Evolutionary conservation across 208 protist genomes (phyloP).

Genomic region (Paratrypanosoma confusum): DNA sequence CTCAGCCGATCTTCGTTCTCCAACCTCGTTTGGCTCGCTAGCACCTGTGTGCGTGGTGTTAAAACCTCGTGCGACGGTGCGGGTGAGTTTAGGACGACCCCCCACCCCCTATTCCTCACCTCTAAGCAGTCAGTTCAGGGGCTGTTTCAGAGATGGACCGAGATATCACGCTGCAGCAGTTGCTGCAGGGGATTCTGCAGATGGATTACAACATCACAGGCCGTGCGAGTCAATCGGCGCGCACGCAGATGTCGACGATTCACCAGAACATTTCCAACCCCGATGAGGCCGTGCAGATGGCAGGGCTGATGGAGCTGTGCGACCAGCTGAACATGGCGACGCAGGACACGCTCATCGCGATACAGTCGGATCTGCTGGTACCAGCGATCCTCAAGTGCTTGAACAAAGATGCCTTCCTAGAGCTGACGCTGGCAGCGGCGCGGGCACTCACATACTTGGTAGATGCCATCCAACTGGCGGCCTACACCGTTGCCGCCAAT

Average conservation of each 20-base stretch:
- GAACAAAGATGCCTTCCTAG: conserved; percentile 64
- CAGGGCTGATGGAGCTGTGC: conserved; percentile 72
- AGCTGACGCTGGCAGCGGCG: conserved; percentile 82
- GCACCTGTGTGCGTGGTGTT: too few relatives aligned
- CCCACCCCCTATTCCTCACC: too few relatives aligned
- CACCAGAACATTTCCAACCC: conserved; percentile 33
- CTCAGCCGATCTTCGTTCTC: too few relatives aligned
- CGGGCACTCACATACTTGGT: conserved; percentile 85
- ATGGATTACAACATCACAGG: too few relatives aligned
- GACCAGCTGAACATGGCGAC: conserved; percentile 86
- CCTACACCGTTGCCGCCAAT: conserved; percentile 34
- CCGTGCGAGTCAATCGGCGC: too few relatives aligned
- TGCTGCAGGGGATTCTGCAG: too few relatives aligned
- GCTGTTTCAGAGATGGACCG: too few relatives aligned
- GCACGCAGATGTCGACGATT: conserved; percentile 14
- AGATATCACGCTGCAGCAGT: too few relatives aligned
- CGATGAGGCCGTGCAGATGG: conserved; percentile 40
- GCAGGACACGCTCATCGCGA: conserved; percentile 54
- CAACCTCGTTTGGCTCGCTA: too few relatives aligned
- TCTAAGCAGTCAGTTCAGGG: too few relatives aligned
- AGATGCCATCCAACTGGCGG: conserved; percentile 69
- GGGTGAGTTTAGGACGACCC: too few relatives aligned
- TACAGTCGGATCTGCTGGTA: conserved; percentile 56
- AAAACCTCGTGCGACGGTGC: too few relatives aligned
- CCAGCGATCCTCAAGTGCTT: conserved; percentile 61